Evolutionary conservation across 805 yeast genomes (phyloP).

Genomic region (Maudiozyma turicensis): DNA sequence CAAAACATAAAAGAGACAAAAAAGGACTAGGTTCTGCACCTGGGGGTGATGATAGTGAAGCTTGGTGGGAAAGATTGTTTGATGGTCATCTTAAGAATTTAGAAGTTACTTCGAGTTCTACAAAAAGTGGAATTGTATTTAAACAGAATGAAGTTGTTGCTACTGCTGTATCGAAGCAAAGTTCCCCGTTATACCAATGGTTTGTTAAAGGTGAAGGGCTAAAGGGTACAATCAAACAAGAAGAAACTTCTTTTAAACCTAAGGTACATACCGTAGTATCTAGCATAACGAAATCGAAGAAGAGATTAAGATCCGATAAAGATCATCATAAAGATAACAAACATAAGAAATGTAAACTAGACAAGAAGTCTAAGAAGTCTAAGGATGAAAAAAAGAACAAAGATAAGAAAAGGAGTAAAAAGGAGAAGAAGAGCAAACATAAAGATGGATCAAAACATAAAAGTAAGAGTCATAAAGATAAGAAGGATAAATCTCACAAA

Average conservation of each 20-base stretch:
- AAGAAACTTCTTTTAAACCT: conserved; percentile 4
- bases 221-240: conserved; percentile 57
- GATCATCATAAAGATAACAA: conserved; percentile 10
- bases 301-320: conserved; percentile 10
- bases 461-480: background rate
- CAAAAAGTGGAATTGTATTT: conserved; percentile 38
- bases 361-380: conserved; percentile 21
- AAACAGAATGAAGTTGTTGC: conserved; percentile 42
- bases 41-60: conserved; percentile 60
- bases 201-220: conserved; percentile 84
- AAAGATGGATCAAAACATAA: conserved; percentile 19
- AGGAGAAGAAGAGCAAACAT: conserved; percentile 24
- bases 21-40: conserved; percentile 80
- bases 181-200: conserved; percentile 72
- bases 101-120: conserved; percentile 38
- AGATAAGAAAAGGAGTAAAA: conserved; percentile 14
- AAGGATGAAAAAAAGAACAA: conserved; percentile 16
- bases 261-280: conserved; percentile 4
- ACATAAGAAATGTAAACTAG: conserved; percentile 14
- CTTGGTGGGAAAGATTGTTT: conserved; percentile 96
- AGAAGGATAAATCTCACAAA: background rate
- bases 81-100: conserved; percentile 83
- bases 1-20: conserved; percentile 80
- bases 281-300: background rate
- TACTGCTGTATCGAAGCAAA: conserved; percentile 38